Conservation (phyloP, 2,329 filamentous ascomycete species). For the Fulvia fulva region DNA sequence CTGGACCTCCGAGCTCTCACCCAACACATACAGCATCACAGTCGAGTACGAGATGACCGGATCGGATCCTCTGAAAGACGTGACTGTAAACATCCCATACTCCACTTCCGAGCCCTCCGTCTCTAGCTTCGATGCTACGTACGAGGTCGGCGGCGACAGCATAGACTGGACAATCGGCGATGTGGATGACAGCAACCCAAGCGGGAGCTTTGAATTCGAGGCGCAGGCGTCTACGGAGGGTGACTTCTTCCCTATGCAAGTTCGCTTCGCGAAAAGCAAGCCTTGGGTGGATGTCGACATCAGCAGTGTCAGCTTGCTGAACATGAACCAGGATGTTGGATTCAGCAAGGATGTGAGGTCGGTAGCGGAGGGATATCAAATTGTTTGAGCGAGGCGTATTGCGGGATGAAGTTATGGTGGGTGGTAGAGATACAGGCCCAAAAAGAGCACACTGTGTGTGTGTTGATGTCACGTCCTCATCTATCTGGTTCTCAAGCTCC, state of each 20-base stretch:
- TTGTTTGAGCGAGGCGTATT: slow-evolving; percentile 55
- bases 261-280: slow-evolving; percentile 78
- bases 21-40: slow-evolving; percentile 80
- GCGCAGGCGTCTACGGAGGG: slow-evolving; percentile 81
- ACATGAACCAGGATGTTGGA: slow-evolving; percentile 72
- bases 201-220: slow-evolving; percentile 92
- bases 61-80: slow-evolving; percentile 72
- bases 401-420: background rate
- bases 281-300: slow-evolving; percentile 94
- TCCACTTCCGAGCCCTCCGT: slow-evolving; percentile 78
- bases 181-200: slow-evolving; percentile 76
- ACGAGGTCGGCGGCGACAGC: slow-evolving; percentile 88
- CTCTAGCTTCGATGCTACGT: slow-evolving; percentile 88
- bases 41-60: slow-evolving; percentile 93
- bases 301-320: slow-evolving; percentile 67
- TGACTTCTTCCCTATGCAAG: slow-evolving; percentile 96
- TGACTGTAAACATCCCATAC: slow-evolving; percentile 84
- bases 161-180: slow-evolving; percentile 91
- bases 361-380: slow-evolving; percentile 68
- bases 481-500: background rate
- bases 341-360: slow-evolving; percentile 81
- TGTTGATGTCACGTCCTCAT: background rate
- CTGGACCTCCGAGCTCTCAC: slow-evolving; percentile 87
- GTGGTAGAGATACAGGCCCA: background rate
- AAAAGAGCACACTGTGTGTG: background rate